Evolutionary conservation across 345 rosid genomes (phyloP).

Genomic region (Punica granatum): DNA sequence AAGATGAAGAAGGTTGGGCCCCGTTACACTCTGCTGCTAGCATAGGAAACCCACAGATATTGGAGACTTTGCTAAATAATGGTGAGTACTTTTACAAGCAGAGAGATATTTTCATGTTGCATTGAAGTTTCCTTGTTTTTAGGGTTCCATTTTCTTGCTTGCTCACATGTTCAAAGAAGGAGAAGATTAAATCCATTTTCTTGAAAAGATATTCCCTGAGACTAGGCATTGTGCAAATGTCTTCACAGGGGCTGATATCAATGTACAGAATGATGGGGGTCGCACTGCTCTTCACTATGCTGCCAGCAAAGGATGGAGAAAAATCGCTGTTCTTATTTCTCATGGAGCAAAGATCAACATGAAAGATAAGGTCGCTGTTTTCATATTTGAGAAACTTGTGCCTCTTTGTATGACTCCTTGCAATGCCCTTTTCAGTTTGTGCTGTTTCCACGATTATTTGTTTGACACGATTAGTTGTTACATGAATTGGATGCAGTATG

Average conservation of each 20-base stretch:
- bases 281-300: conserved; percentile 92
- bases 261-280: conserved; percentile 71
- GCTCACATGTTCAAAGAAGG: not conserved
- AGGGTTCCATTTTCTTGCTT: not conserved
- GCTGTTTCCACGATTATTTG: not conserved
- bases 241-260: conserved; percentile 63
- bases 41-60: conserved; percentile 53
- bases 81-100: conserved; percentile 23
- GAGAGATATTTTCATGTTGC: not conserved
- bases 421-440: not conserved
- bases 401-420: not conserved
- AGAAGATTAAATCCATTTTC: not conserved
- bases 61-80: conserved; percentile 44
- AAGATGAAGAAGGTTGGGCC: conserved; percentile 95
- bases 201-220: not conserved
- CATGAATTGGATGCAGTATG: conserved; percentile 41
- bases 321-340: conserved; percentile 56
- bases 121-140: not conserved
- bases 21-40: conserved; percentile 85
- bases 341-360: conserved; percentile 57
- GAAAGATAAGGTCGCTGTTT: conserved; percentile 63
- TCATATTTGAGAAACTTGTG: not conserved
- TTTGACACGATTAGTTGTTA: not conserved
- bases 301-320: conserved; percentile 82
- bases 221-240: not conserved